These are phyloP conservation scores for Daldinia childiae DNA, from an alignment of 495 filamentous ascomycete species.

Conservation along the genomic window DNA sequence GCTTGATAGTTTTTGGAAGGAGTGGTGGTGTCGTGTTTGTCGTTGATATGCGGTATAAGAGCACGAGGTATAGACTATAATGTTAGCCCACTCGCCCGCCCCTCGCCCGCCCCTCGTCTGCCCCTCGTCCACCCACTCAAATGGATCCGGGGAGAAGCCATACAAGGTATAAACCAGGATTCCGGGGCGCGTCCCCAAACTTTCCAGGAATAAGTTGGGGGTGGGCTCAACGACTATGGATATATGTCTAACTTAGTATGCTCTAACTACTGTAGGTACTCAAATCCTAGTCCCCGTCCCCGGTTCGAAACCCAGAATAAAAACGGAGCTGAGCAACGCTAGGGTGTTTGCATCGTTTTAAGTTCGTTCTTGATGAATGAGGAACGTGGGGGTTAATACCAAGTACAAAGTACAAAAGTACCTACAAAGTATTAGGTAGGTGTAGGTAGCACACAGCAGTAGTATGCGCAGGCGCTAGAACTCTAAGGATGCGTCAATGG, in stretches of 20 bases:
- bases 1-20: conserved; percentile 20
- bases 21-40: conserved; percentile 35
- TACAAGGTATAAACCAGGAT: conserved; percentile 15
- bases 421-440: not conserved
- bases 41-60: conserved; percentile 28
- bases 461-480: not conserved
- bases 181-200: conserved; percentile 19
- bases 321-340: not conserved
- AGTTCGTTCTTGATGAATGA: not conserved
- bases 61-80: conserved; percentile 17
- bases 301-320: not conserved
- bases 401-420: not conserved
- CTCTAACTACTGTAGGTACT: not conserved
- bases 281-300: not conserved
- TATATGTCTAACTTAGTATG: not conserved
- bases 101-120: no score
- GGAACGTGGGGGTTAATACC: not conserved
- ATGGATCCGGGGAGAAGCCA: conserved; percentile 27
- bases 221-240: not conserved
- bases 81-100: no score
- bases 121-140: conserved; percentile 13
- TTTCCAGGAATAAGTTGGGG: conserved; percentile 21
- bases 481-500: not conserved
- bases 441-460: not conserved
- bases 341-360: not conserved